Base-by-base conservation (phyloP, 1,284 basidiomycete genomes). In the Papiliotrema laurentii region DNA sequence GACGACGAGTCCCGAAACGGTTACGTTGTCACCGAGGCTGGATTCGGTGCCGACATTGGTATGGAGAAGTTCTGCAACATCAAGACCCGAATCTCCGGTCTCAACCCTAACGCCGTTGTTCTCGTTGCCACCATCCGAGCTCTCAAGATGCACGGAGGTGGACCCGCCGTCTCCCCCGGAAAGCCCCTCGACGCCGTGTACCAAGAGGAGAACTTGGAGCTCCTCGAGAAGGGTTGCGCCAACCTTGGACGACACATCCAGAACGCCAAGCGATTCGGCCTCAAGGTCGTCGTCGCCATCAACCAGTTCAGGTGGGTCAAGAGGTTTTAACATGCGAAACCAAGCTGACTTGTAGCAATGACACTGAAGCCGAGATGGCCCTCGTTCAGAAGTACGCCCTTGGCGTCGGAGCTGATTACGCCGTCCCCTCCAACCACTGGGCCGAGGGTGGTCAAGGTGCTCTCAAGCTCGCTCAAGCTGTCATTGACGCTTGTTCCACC, bases 21-120 rank as follows among this genome's bases (percentile, higher is more conserved):
- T 31, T 98, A 97, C 66, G 96, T 98, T 51, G 84, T 98, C 61
- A 98, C 94, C 33, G 94, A 98, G 76, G 94, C 93, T 66, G 94
- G 94, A 22, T 98, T 98, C 74, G 96, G 94, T 56, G 94, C 96
- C 22, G 94, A 98, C 74, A 98, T 98, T 83, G 94, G 92, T 56
- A 90, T 93, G 89, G 89, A 93, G 77, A 93, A 98, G 76, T 98
- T 98, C 81, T 97, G 92, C 81, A 97, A 98, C 78, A 98, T 98
- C 81, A 98, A 98, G 77, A 97, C 94, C 72, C 85, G 96, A 51
- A 81, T 90, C 50, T 93, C 89, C 55, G 94, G 92, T 27, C 82
- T 98, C 57, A 85, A 79, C 49, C 96, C 96, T 16, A 91, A 98
- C 73, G 94, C 92, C 1, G 87, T 87, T 28, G 84, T 98, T 55